These are phyloP conservation scores for Mycogone perniciosa DNA, from an alignment of 2,329 filamentous ascomycete species.

Conservation along the genomic window DNA sequence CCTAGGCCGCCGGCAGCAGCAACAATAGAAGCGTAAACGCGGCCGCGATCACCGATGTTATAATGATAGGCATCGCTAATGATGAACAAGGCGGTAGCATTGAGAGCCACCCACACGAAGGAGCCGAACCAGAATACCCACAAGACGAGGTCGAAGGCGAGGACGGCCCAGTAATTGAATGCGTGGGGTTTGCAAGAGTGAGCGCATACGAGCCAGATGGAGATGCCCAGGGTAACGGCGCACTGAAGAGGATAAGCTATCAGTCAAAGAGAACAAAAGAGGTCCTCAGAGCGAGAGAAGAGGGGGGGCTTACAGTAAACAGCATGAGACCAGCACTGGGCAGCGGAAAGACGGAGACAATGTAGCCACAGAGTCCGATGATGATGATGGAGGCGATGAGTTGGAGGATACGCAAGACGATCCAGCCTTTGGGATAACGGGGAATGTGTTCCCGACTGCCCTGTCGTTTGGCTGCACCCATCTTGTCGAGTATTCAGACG, in stretches of 20 bases:
- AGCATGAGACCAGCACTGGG: conserved; percentile 30
- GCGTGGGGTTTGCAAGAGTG: conserved; percentile 31
- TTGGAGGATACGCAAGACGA: conserved; percentile 39
- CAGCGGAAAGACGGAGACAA: conserved; percentile 29
- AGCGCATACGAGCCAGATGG: conserved; percentile 42
- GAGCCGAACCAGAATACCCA: conserved; percentile 47
- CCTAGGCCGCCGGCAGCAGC: conserved; percentile 35
- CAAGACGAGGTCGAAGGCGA: conserved; percentile 45
- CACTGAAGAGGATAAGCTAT: conserved; percentile 21
- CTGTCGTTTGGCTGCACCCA: conserved; percentile 4
- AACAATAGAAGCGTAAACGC: conserved; percentile 23
- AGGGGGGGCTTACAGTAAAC: conserved; percentile 32
- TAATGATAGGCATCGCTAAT: background rate
- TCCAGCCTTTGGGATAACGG: conserved; percentile 38
- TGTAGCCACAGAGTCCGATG: conserved; percentile 43
- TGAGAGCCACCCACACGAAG: conserved; percentile 34
- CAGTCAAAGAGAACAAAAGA: background rate
- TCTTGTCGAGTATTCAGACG: background rate
- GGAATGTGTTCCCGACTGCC: conserved; percentile 41
- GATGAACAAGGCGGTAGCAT: conserved; percentile 22
- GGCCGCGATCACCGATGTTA: background rate
- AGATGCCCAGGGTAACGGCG: conserved; percentile 38
- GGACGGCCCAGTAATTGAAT: conserved; percentile 49
- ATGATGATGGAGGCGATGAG: conserved; percentile 39
- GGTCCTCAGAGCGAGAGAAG: background rate